Evolutionary conservation across 2,329 filamentous ascomycete genomes (phyloP), one percentile per base, ranked within the genome.

Genomic region (Neoarthrinium moseri): DNA sequence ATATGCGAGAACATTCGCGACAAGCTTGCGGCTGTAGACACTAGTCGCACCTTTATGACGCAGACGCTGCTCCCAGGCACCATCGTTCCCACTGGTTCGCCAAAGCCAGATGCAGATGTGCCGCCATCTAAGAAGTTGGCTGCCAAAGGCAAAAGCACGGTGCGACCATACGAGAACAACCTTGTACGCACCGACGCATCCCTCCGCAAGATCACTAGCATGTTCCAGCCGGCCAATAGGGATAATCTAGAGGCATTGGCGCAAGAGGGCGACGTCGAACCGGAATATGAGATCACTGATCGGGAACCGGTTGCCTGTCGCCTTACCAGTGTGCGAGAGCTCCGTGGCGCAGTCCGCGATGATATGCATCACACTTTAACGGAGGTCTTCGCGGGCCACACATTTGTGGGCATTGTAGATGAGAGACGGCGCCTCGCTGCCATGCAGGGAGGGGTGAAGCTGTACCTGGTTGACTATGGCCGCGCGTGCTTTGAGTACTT

Each of bases 381-480:
- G 1, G 91, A 96, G 48, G 82, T 94, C 12, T 89, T 97, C 57
- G 84, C 88, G 11, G 84, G 83, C 17, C 91, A 95, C 62, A 96
- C 89, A 1, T 99, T 96, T 64, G 89, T 99, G 38, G 94, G 94
- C 3, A 76, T 99, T 21, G 89, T 97, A 2, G 94, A 99, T 60
- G 87, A 92, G 59, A 80, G 78, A 32, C 85, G 90, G 40, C 87
- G 94, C 10, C 81, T 99, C 11, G 91, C 85, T n/a, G 91, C 94
- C 13, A 87, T 99, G 29, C 94, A 99, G 68, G 85, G 89, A 27
- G 94, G 92, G 12, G 87, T 97, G 7, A 95, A 91, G 62, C 78
- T 99, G 6, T 96, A 88, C 64, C 80, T 99, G 18, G 77, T 99
- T 43, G 94, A 99, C 66, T 99, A 99, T 60, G 94, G 91, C 10